A percentile compares a stretch with the other conserved stretches of the same genome.
Conservation (phyloP, 371 early-diverging fungal genomes). For the Mucor saturninus region DNA sequence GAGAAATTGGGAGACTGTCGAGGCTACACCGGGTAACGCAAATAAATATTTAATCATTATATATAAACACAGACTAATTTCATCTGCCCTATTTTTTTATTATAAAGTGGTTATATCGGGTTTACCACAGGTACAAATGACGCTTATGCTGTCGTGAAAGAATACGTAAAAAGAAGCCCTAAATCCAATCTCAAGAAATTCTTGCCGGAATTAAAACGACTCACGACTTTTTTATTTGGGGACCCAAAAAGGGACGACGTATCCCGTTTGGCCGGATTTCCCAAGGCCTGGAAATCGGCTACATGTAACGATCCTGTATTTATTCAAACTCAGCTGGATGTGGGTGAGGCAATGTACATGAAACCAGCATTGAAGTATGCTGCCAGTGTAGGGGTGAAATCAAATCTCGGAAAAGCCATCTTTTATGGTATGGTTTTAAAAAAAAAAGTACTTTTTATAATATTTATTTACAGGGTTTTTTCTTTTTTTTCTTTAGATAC, state of each 20-base stretch:
- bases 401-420: conserved; percentile 54
- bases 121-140: conserved; percentile 67
- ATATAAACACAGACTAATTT: no score
- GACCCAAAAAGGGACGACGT: conserved; percentile 39
- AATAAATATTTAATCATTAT: no score
- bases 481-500: conserved; percentile 37
- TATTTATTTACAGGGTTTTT: neutral
- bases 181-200: conserved; percentile 36
- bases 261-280: conserved; percentile 28
- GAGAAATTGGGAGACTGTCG: conserved; percentile 51
- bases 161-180: conserved; percentile 40
- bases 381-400: conserved; percentile 38
- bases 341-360: conserved; percentile 49
- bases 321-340: conserved; percentile 47
- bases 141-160: conserved; percentile 55
- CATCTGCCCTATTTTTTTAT: no score
- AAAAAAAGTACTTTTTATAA: neutral
- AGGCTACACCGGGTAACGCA: conserved; percentile 48
- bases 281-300: conserved; percentile 39
- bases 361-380: conserved; percentile 52
- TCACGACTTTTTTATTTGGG: conserved; percentile 41
- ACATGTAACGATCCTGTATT: conserved; percentile 44
- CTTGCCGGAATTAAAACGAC: conserved; percentile 36
- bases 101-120: conserved; percentile 58
- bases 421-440: conserved; percentile 48